A percentile compares a stretch with the other conserved stretches of the same genome.
Evolutionary conservation across 768 basidiomycete genomes (phyloP).

Genomic region (Lyophyllum atratum): DNA sequence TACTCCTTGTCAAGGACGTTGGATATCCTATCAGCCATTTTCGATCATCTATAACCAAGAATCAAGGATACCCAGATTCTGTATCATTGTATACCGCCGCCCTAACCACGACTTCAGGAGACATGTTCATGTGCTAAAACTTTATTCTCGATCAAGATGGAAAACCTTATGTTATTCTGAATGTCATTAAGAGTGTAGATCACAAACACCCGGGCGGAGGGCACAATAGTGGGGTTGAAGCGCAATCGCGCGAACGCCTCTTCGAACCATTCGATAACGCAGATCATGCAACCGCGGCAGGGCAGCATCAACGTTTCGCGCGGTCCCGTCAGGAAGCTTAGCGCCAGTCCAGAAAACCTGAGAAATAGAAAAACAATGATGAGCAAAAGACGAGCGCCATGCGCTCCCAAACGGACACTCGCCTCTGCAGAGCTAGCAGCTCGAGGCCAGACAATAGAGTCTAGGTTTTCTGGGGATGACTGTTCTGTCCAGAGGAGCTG

Average conservation of each 20-base stretch:
- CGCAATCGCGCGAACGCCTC: conserved; percentile 46
- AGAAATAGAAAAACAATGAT: not conserved
- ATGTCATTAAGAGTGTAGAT: conserved; percentile 15
- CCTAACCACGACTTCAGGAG: too few species aligned
- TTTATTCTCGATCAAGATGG: too few species aligned
- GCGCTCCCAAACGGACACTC: not conserved
- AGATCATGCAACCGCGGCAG: conserved; percentile 52
- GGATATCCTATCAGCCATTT: too few species aligned
- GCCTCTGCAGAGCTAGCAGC: conserved; percentile 70
- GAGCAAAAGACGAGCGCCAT: not conserved
- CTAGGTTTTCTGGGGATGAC: conserved; percentile 66
- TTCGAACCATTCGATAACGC: conserved; percentile 46
- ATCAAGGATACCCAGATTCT: too few species aligned
- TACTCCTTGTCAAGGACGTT: too few species aligned
- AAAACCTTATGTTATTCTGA: too few species aligned
- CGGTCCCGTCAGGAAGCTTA: conserved; percentile 36
- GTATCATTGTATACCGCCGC: too few species aligned
- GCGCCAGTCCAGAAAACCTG: conserved; percentile 72
- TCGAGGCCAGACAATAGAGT: conserved; percentile 72
- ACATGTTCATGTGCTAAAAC: too few species aligned
- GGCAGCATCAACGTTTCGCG: conserved; percentile 34
- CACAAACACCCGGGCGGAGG: conserved; percentile 46
- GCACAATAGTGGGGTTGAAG: conserved; percentile 65
- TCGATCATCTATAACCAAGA: too few species aligned
- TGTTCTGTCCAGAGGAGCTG: conserved; percentile 78